Conservation (phyloP, 148 eudicot species). For the Nepenthes mirabilis region DNA sequence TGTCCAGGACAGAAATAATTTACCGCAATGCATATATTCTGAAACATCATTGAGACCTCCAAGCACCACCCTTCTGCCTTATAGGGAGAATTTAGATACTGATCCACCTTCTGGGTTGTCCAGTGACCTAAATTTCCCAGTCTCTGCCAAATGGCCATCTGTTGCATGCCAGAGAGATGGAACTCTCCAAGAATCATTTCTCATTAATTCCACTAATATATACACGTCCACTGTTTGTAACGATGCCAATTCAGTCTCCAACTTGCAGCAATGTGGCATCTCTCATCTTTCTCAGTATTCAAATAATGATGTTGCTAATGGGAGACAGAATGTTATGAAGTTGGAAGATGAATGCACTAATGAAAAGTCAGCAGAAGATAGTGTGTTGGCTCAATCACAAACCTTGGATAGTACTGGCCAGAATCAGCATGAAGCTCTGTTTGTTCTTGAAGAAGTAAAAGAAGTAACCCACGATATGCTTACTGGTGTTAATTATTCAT, state of each 20-base stretch:
- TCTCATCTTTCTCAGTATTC: conserved; percentile 14
- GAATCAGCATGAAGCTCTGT: conserved; percentile 30
- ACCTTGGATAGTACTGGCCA: conserved; percentile 9
- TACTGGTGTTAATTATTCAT: conserved; percentile 14
- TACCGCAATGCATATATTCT: conserved; percentile 9
- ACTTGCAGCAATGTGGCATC: conserved; percentile 8
- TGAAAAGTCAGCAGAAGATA: conserved; percentile 10
- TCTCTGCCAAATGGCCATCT: conserved; percentile 17
- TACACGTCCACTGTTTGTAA: conserved; percentile 16
- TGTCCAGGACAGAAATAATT: conserved; percentile 13
- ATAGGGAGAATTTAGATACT: conserved; percentile 17
- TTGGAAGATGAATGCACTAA: conserved; percentile 16
- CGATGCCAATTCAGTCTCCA: conserved; percentile 2
- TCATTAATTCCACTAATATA: not conserved
- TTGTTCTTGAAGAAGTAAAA: conserved; percentile 23
- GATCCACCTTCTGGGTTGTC: conserved; percentile 37
- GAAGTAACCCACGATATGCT: conserved; percentile 18
- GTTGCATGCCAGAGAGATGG: conserved; percentile 15
- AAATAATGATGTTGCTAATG: conserved; percentile 10
- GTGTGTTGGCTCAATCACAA: conserved; percentile 11
- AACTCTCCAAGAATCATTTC: conserved; percentile 14
- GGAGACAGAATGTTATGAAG: conserved; percentile 24
- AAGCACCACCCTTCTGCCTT: conserved; percentile 11
- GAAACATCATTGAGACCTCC: conserved; percentile 20
- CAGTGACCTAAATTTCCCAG: conserved; percentile 19